Evolutionary conservation across 306 rosid genomes (phyloP), one percentile per base, ranked within the genome.

Genomic region (Argentina anserina): DNA sequence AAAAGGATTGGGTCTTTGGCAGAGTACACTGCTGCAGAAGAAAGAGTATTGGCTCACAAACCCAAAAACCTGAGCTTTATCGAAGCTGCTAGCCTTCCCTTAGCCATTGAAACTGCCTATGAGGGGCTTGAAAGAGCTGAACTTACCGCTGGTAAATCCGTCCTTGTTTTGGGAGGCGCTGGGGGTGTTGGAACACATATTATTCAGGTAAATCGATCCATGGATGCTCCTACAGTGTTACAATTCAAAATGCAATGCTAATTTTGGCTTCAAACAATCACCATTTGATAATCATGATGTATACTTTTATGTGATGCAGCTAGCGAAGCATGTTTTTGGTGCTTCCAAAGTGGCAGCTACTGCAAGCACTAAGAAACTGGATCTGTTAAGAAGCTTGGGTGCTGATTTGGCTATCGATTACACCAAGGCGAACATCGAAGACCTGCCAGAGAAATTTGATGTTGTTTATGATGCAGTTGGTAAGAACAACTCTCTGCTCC

Each of bases 21-120:
- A 0, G 90, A 90, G 81, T 92, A 90, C 70, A 89, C 93, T 10
- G 82, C 83, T 47, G 81, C 79, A 45, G 88, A 81, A 76, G 98
- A 90, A 83, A 86, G 29, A 18, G 15, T 84, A 0, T 76, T 90
- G 68, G 85, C 98, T 78, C 87, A 62, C 26, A 90, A 90, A 62
- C 95, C 98, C 3, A 62, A 74, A 0, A 85, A 78, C 84, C 83
- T 92, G 53, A 90, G 85, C 76, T 92, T 92, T 47, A 47, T 70
- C 36, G 95, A 90, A 71, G 98, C 95, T 76, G 95, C 96, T 74
- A 87, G 91, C 79, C 74, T 90, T 75, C 98, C 98, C 69, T 67
- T 82, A 17, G 91, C 91, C 3, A 34, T 83, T 45, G 88, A 80
- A 53, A 86, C 96, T 23, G 96, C 98, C 69, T 77, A 87, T 65